These are phyloP conservation scores for Setaria italica DNA, from an alignment of 202 grass and related monocot species.

Conservation along the genomic window DNA sequence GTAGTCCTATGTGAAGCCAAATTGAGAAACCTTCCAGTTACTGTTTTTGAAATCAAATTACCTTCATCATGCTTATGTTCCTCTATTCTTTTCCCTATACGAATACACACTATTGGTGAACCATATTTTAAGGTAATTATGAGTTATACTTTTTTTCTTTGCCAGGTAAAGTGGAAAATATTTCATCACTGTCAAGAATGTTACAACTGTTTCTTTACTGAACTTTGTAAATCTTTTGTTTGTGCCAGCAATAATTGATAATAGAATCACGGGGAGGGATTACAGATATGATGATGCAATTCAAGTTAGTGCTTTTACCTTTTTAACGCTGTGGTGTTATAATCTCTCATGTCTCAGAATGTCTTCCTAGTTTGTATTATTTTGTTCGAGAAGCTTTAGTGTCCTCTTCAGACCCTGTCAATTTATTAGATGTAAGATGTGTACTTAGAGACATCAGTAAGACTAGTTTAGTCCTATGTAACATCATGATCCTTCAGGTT, in stretches of 20 bases:
- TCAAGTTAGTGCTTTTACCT: constrained; percentile 78
- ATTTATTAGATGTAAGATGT: constrained; percentile 9
- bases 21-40: constrained; percentile 10
- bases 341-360: constrained; percentile 24
- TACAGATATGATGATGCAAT: constrained; percentile 88
- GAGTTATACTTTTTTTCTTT: constrained; percentile 33
- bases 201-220: constrained; percentile 49
- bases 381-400: constrained; percentile 25
- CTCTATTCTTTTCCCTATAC: constrained; percentile 20
- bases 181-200: constrained; percentile 35
- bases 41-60: constrained; percentile 4
- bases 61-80: not conserved
- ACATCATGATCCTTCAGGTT: not conserved
- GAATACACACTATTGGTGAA: not conserved
- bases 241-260: constrained; percentile 84
- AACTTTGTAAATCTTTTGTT: constrained; percentile 56
- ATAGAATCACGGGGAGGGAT: constrained; percentile 85
- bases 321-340: constrained; percentile 30
- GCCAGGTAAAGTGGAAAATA: constrained; percentile 32
- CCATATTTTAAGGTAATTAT: constrained; percentile 27
- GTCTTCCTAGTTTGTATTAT: not conserved
- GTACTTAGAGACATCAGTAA: constrained; percentile 18
- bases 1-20: not conserved
- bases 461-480: constrained; percentile 14
- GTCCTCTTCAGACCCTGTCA: constrained; percentile 21